Evolutionary conservation across 768 basidiomycete species (phyloP).

Genomic region (Chiua virens): DNA sequence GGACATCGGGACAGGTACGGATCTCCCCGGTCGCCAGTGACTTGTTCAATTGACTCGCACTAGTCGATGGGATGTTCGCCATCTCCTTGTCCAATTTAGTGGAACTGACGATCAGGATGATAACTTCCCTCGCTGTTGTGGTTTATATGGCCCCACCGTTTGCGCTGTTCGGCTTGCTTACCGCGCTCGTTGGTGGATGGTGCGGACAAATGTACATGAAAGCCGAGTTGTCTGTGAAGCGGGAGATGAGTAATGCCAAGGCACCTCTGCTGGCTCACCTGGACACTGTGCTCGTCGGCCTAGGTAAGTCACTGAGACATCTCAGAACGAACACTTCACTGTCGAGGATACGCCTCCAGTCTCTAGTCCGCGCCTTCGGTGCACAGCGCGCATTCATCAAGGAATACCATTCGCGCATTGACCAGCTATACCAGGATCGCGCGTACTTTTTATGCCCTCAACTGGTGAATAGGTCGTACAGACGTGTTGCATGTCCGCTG

Average conservation of each 20-base stretch:
- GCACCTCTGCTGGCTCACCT: constrained; percentile 16
- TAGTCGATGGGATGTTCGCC: constrained; percentile 11
- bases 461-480: constrained; percentile 10
- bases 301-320: constrained; percentile 7
- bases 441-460: constrained; percentile 31
- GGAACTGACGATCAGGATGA: constrained; percentile 7
- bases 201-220: constrained; percentile 44
- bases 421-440: constrained; percentile 32
- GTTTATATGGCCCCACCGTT: constrained; percentile 18
- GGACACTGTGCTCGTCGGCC: constrained; percentile 11
- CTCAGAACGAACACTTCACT: not conserved
- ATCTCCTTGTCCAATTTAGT: not conserved
- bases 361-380: constrained; percentile 42
- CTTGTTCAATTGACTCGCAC: not conserved
- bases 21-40: not conserved
- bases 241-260: constrained; percentile 26
- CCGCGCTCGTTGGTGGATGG: constrained; percentile 30
- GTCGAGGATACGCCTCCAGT: constrained; percentile 14
- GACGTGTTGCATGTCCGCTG: not conserved
- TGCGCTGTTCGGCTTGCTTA: constrained; percentile 22
- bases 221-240: constrained; percentile 38
- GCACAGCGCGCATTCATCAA: constrained; percentile 29
- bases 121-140: not conserved
- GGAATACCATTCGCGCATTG: constrained; percentile 33
- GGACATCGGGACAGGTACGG: constrained; percentile 42